A percentile compares a stretch with the other conserved stretches of the same genome.
Evolutionary conservation across 2,329 filamentous ascomycete genomes (phyloP).

Genomic region (Sporothrix pseudoabietina): DNA sequence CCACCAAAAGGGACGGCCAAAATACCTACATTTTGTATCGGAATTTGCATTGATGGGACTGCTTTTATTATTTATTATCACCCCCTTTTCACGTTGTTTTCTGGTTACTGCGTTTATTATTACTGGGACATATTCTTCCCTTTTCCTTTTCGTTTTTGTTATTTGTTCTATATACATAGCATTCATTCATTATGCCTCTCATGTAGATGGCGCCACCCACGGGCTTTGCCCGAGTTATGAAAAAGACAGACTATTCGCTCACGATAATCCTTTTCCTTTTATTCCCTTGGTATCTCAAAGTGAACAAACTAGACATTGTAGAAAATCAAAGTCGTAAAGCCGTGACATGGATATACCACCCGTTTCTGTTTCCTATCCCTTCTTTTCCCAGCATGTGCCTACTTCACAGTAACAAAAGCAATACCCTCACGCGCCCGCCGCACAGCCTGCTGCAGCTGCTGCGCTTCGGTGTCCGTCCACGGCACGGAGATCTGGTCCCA

Average conservation of each 20-base stretch:
- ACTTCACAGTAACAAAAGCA: conserved; percentile 65
- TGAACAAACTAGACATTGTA: not conserved
- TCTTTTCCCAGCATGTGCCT: not conserved
- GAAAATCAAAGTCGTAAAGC: not conserved
- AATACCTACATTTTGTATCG: not conserved
- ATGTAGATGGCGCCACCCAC: not conserved
- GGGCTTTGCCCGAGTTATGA: not conserved
- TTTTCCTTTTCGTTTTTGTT: not conserved
- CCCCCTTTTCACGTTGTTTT: not conserved
- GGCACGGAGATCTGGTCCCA: conserved; percentile 68
- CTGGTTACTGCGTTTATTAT: not conserved
- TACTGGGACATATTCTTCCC: not conserved
- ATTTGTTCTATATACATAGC: conserved; percentile 5
- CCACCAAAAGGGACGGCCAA: not conserved
- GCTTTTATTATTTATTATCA: conserved; percentile 6
- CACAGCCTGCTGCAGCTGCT: conserved; percentile 61
- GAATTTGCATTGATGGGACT: conserved; percentile 5
- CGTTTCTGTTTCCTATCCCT: not conserved
- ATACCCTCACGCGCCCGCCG: conserved; percentile 62
- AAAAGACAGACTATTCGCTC: not conserved
- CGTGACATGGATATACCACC: not conserved
- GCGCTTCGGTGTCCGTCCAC: conserved; percentile 69
- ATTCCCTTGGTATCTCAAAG: not conserved
- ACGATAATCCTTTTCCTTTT: not conserved
- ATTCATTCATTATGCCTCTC: conserved; percentile 7